These are phyloP conservation scores for Thalia dealbata DNA, from an alignment of 176 grass and related monocot genomes.

Conservation along the genomic window DNA sequence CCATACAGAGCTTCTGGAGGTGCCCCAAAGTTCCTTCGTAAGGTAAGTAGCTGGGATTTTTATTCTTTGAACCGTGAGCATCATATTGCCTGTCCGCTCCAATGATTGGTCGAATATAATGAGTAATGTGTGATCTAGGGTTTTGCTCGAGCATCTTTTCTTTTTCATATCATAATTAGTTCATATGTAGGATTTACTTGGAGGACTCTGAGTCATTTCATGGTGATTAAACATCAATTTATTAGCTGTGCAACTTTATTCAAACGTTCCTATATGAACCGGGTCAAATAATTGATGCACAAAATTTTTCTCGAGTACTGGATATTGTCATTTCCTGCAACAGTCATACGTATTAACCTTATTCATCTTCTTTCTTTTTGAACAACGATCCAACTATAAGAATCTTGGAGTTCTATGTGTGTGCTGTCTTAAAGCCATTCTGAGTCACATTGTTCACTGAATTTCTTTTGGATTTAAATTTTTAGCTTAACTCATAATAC, in stretches of 20 bases:
- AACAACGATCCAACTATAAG: too few species aligned
- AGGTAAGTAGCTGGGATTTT: constrained; percentile 23
- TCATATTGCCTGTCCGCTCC: background rate
- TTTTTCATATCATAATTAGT: too few species aligned
- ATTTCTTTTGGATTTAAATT: constrained; percentile 19
- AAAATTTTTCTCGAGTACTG: too few species aligned
- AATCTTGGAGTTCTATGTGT: background rate
- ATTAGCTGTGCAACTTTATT: too few species aligned
- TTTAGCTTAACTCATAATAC: background rate
- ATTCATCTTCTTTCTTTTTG: too few species aligned
- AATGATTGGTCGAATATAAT: background rate
- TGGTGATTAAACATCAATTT: too few species aligned
- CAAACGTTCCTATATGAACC: too few species aligned
- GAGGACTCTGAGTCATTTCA: too few species aligned
- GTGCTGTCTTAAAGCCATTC: background rate
- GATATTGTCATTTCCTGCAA: too few species aligned
- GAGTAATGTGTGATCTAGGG: background rate
- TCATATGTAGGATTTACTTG: too few species aligned
- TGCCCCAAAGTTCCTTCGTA: constrained; percentile 57
- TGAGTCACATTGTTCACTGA: background rate
- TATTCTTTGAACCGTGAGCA: background rate
- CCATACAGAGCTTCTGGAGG: constrained; percentile 29
- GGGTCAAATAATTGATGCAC: too few species aligned
- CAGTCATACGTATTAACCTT: too few species aligned
- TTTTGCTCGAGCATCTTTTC: background rate